Percentiles rank a stretch among this genome's conserved stretches.
These are phyloP conservation scores for Tolypocladium ovalisporum DNA, from an alignment of 2,329 filamentous ascomycete genomes.

Conservation along the genomic window DNA sequence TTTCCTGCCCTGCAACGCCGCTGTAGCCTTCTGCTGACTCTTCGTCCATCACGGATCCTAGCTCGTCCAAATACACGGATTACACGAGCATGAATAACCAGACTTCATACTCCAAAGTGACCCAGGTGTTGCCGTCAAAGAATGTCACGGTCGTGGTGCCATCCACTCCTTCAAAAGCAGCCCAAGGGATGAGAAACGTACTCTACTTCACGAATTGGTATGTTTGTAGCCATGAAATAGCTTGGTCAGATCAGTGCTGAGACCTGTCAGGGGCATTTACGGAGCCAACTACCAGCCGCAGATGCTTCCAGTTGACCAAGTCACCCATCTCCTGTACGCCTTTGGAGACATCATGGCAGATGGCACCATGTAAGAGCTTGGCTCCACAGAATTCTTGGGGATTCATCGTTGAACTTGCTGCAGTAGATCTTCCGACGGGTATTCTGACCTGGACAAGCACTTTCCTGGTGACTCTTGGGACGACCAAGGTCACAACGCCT, in stretches of 20 bases:
- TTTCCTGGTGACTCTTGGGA: constrained; percentile 54
- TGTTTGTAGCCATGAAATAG: background rate
- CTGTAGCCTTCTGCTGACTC: background rate
- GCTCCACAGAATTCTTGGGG: too few relatives aligned
- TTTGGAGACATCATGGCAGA: constrained; percentile 35
- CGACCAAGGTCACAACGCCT: constrained; percentile 52
- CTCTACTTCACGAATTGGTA: constrained; percentile 47
- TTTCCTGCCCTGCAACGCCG: background rate
- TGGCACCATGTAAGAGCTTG: constrained; percentile 31
- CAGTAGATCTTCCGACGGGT: constrained; percentile 17
- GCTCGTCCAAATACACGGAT: background rate
- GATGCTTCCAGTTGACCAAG: constrained; percentile 52
- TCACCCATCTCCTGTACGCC: constrained; percentile 64
- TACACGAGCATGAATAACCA: background rate
- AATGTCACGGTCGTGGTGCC: too few relatives aligned
- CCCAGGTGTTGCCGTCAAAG: background rate
- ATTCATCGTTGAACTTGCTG: background rate
- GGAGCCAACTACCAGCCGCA: constrained; percentile 61
- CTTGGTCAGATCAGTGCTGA: background rate
- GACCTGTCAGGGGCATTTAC: constrained; percentile 53
- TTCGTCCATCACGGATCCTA: background rate
- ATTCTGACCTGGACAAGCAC: constrained; percentile 51
- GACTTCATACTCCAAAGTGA: background rate
- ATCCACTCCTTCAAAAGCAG: background rate
- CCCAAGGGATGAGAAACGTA: constrained; percentile 21